Conservation (phyloP, 495 filamentous ascomycete species). For the Penicillium simplicissimum region DNA sequence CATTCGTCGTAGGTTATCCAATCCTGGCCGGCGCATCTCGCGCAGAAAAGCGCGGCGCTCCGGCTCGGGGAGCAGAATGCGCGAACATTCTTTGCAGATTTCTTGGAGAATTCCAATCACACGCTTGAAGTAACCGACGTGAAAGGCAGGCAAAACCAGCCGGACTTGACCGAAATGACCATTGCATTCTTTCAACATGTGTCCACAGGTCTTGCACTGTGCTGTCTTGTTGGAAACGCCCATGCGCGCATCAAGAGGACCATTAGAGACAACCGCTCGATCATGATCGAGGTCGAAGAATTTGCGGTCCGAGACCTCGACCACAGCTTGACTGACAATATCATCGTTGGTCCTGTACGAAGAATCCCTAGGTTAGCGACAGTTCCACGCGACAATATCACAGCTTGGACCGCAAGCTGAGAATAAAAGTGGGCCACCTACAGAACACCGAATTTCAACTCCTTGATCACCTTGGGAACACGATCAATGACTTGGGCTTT, state of each 20-base stretch:
- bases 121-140: conserved; percentile 92
- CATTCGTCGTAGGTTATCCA: conserved; percentile 80
- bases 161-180: conserved; percentile 94
- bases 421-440: conserved; percentile 41
- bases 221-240: conserved; percentile 80
- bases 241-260: conserved; percentile 82
- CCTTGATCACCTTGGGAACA: conserved; percentile 85
- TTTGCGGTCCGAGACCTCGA: conserved; percentile 87
- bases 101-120: conserved; percentile 85
- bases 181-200: conserved; percentile 75
- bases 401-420: conserved; percentile 12
- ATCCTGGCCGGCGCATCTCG: conserved; percentile 73
- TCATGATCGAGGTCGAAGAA: conserved; percentile 83
- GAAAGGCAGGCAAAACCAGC: conserved; percentile 87
- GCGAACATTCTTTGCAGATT: conserved; percentile 78
- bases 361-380: conserved; percentile 25
- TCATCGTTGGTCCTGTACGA: conserved; percentile 74
- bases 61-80: conserved; percentile 73
- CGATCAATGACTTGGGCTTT: conserved; percentile 91
- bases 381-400: conserved; percentile 10
- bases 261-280: conserved; percentile 70
- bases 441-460: conserved; percentile 92
- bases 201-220: conserved; percentile 78
- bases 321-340: conserved; percentile 88
- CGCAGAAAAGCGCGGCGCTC: conserved; percentile 72